Conservation (phyloP, 176 grass and related monocot genomes). For the maize (Zea mays) region DNA sequence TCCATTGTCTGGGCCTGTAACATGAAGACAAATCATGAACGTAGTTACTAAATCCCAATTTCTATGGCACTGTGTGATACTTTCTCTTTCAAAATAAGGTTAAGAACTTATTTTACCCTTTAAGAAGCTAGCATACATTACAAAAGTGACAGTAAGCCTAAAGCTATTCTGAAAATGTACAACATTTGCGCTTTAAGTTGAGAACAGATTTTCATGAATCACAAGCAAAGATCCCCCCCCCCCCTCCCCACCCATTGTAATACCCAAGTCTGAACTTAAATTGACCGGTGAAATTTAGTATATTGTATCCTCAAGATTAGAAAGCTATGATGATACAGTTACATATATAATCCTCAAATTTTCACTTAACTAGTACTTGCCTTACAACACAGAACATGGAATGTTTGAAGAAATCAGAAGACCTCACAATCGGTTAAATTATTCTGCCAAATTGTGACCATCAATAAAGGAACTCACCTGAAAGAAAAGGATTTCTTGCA, state of each 20-base stretch:
- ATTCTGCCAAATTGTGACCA: not conserved
- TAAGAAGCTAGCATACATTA: conserved; percentile 1
- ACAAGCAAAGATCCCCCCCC: not conserved
- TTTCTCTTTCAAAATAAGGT: conserved; percentile 4
- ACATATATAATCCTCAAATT: not conserved
- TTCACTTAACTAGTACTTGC: not conserved
- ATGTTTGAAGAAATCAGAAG: not conserved
- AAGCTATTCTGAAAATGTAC: not conserved
- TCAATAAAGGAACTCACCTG: conserved; percentile 56
- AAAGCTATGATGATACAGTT: not conserved
- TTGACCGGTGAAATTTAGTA: not conserved
- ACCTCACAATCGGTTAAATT: not conserved
- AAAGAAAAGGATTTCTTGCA: conserved; percentile 96
- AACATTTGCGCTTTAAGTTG: not conserved
- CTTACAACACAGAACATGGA: not conserved
- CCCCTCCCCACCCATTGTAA: too few relatives aligned
- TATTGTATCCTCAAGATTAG: conserved; percentile 5
- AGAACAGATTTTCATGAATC: conserved; percentile 20
- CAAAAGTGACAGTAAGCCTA: not conserved
- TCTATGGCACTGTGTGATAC: not conserved
- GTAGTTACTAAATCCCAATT: not conserved
- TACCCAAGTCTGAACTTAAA: not conserved
- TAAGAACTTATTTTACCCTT: conserved; percentile 23
- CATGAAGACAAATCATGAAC: conserved; percentile 33
- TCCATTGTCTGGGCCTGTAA: conserved; percentile 87